A percentile compares a stretch with the other conserved stretches of the same genome.
Evolutionary conservation across 75 land plant genomes (phyloP).

Genomic region (Larix kaempferi): DNA sequence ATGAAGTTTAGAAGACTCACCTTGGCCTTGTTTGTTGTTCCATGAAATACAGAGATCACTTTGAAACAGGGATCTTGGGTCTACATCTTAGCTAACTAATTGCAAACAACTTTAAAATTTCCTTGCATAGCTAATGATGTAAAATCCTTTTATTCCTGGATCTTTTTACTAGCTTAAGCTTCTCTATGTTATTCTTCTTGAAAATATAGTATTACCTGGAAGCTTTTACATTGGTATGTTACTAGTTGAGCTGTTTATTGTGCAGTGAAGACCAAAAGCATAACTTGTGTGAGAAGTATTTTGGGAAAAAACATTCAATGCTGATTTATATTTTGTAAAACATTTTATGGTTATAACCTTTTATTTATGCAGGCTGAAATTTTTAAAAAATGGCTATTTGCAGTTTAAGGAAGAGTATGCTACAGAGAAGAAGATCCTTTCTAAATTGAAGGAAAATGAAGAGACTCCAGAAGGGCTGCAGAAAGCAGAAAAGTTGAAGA

Average conservation of each 20-base stretch:
- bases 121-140: neutral
- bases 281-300: neutral
- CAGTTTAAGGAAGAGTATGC: constrained; percentile 82
- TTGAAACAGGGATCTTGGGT: neutral
- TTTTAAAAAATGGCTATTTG: constrained; percentile 2
- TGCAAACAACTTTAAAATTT: neutral
- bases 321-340: neutral
- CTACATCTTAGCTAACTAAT: neutral
- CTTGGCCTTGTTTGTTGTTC: neutral
- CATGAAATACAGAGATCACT: neutral
- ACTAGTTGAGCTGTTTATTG: neutral
- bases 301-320: neutral
- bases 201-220: neutral
- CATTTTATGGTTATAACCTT: neutral
- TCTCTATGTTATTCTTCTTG: neutral
- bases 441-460: constrained; percentile 32
- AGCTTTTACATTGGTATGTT: neutral
- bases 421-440: constrained; percentile 79
- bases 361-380: neutral
- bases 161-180: neutral
- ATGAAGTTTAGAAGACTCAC: neutral
- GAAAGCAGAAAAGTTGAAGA: constrained; percentile 37
- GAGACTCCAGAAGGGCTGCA: constrained; percentile 31
- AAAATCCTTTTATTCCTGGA: neutral
- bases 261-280: neutral